These are phyloP conservation scores for Fraxinus baroniana DNA, from an alignment of 305 asterid species.

Conservation along the genomic window DNA sequence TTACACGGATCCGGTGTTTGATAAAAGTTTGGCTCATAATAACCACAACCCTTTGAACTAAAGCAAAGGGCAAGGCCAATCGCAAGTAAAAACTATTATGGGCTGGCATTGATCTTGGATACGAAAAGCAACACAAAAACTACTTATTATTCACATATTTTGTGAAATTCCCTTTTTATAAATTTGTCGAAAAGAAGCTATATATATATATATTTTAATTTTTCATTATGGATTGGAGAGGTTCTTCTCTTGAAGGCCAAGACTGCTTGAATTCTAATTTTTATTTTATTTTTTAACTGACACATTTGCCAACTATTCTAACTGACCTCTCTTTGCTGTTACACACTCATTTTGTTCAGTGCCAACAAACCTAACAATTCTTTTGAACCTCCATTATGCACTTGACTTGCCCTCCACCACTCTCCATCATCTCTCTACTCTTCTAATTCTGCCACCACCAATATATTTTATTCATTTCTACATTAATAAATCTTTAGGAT, in stretches of 20 bases:
- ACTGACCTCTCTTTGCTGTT: slow-evolving; percentile 72
- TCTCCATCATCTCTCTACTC: slow-evolving; percentile 16
- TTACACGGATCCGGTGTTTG: neutral
- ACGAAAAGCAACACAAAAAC: neutral
- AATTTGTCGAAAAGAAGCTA: neutral
- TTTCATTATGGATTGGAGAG: slow-evolving; percentile 37
- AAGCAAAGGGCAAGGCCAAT: neutral
- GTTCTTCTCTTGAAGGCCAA: slow-evolving; percentile 83
- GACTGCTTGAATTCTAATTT: slow-evolving; percentile 41
- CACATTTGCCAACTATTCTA: slow-evolving; percentile 76
- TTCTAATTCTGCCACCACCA: neutral
- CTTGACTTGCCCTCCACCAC: slow-evolving; percentile 23
- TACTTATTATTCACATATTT: neutral
- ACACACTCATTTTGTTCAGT: slow-evolving; percentile 61
- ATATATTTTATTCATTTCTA: neutral
- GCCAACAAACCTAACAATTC: slow-evolving; percentile 67
- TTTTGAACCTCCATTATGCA: slow-evolving; percentile 44
- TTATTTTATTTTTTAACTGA: slow-evolving; percentile 47
- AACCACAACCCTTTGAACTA: neutral
- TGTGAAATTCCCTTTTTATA: too few relatives aligned
- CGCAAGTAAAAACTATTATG: neutral
- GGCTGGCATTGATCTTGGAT: neutral
- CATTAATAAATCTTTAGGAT: neutral
- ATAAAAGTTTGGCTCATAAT: too few relatives aligned
- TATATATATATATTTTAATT: too few relatives aligned